Base-by-base conservation (phyloP, 495 filamentous ascomycete species). In the Hypoxylon fragiforme region DNA sequence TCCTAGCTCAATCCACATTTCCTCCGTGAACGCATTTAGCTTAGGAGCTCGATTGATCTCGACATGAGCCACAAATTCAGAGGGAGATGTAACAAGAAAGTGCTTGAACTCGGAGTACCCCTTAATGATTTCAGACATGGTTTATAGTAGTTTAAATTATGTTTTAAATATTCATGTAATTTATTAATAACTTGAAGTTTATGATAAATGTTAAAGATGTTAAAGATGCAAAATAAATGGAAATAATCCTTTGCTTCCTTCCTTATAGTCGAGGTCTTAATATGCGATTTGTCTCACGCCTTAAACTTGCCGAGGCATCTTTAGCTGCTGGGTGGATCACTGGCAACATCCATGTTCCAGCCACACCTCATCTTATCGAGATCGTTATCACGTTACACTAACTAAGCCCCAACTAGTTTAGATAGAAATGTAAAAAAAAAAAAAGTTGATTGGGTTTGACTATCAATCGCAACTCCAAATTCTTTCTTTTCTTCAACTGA, bases 21-120 rank as follows among this genome's bases (percentile, higher is more conserved):
- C 76, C 72, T 91, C 86, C 54, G 83, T 75, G 71, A 97, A 97
- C 47, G 94, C 85, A 71, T 98, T 98, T 67, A 96, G 75, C 74
- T 96, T 97, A 43, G 83, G 70, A 1, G 92, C 84, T 6, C 94
- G 84, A 76, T 95, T 92, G 75, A 95, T 96, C 69, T 97, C 87
- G 42, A 98, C 91, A 68, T 95, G 90, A 7, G 88, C 90, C 31
- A 97, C 89, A 73, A 84, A 83, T 47, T 85, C 75, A 11, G 69
- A 58, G 0, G 91, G 90, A 47, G 86, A 86, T 15, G 80, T 79
- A 55, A 97, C 75, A 47, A 83, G 83, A 81, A 94, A 97, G 77
- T 92, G 77, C 51, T 87, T 74, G 75, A 79, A 86, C 9, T 66
- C 54, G 26, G 70, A 54, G 53, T 79, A 77, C 52, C 50, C 50